Base-by-base conservation (phyloP, 2,329 filamentous ascomycete species). In the Acrocalymma vagum region DNA sequence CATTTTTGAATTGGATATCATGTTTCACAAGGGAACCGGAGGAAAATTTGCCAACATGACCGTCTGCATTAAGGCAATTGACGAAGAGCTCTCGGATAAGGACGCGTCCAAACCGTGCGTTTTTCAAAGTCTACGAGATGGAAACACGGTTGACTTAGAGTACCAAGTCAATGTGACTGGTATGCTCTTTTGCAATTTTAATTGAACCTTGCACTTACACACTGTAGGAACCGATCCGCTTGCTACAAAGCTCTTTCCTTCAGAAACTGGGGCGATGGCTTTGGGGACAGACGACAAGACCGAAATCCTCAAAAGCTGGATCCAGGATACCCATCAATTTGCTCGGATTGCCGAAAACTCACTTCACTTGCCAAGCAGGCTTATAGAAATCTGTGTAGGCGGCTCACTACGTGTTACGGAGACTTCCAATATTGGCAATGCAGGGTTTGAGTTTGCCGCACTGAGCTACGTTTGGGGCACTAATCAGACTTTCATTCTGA, bases 391-490 rank as follows among this genome's bases (percentile, higher is more conserved):
- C 16, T 9, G 26, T 20, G 9, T 13, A 3, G 9, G 21, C 6
- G 20, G 31, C 4, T 11, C 11, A 6, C 20, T 38, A 15, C 25
- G 35, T 14, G 21, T 38, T 5, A 18, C 31, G 4, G 35, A 38
- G 6, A 38, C 35, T 3, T 30, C 35, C 8, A 21, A 11, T 15
- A 15, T 29, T 31, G 13, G 3, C 10, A 22, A 6, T 23, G 11
- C 9, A 25, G 23, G 20, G 10, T 16, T 23, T 18, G 14, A 26
- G 10, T 45, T 45, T 29, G 37, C 36, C 8, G 40, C 35, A 14
- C 36, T 40, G 9, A 48, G 40, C 24, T 48, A 44, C n/a, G 32
- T 43, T 11, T 38, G 39, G 35, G 40, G 41, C 9, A 34, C 23
- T 17, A 36, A 40, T 18, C 36, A 44, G 30, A 23, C 24, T 8